These are phyloP conservation scores for Thielaviopsis ethacetica DNA, from an alignment of 2,329 filamentous ascomycete species.

Conservation along the genomic window DNA sequence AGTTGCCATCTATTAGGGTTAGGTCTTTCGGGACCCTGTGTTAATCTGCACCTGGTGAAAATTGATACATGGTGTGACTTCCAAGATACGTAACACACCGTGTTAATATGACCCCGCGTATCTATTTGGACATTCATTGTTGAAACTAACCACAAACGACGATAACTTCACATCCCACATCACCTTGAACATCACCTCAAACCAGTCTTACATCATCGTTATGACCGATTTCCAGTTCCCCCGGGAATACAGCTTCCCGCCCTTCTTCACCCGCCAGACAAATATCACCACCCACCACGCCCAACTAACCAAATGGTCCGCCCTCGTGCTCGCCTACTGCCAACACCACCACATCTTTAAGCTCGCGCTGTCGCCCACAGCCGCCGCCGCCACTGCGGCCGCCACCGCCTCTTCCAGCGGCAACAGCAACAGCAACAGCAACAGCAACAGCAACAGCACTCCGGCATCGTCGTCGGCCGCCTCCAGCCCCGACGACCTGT, in stretches of 20 bases:
- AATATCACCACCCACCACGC: constrained; percentile 57
- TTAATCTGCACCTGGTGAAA: no score
- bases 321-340: constrained; percentile 71
- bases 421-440: no score
- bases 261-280: constrained; percentile 72
- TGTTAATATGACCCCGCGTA: background rate
- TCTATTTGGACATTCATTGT: background rate
- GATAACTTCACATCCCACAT: no score
- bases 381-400: constrained; percentile 32
- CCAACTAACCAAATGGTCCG: constrained; percentile 74
- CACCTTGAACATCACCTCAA: no score
- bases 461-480: constrained; percentile 18
- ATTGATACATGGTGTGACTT: no score
- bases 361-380: constrained; percentile 46
- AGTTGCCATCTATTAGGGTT: background rate
- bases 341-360: constrained; percentile 60
- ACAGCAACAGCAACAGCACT: no score
- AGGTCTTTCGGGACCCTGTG: no score
- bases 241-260: constrained; percentile 57
- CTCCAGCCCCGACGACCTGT: constrained; percentile 32
- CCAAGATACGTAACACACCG: no score
- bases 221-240: constrained; percentile 35
- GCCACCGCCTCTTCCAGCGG: background rate
- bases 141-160: background rate
- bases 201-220: background rate